A percentile compares a stretch with the other conserved stretches of the same genome.
phyloP scores from a whole-genome alignment of 2,329 filamentous ascomycete genomes.

The Paecilomyces fulvus region DNA sequence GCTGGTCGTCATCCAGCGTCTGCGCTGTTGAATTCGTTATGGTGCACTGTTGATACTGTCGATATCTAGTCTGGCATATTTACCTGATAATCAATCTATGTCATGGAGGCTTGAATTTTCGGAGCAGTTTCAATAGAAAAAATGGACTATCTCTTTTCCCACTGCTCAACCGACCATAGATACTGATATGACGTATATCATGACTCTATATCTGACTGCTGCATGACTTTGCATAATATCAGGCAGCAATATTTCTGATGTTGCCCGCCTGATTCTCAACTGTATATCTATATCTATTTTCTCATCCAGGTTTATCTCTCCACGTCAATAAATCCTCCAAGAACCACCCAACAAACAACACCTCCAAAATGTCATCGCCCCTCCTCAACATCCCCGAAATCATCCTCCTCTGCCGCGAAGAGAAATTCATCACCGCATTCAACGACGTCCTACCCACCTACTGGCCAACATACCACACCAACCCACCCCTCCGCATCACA shows the following conservation, averaged over 20 bases:
- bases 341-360: neutral
- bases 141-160: neutral
- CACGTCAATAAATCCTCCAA: neutral
- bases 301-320: neutral
- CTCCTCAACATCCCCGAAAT: constrained; percentile 28
- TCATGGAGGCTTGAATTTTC: neutral
- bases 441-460: constrained; percentile 22
- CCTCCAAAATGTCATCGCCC: neutral
- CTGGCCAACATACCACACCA: constrained; percentile 23
- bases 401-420: constrained; percentile 36
- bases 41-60: neutral
- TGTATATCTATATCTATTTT: neutral
- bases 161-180: neutral
- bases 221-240: neutral
- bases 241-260: neutral
- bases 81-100: neutral
- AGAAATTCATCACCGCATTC: constrained; percentile 34
- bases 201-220: no score
- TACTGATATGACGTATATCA: neutral
- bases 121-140: neutral
- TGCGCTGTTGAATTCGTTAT: neutral
- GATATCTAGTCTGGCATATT: neutral
- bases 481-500: constrained; percentile 26
- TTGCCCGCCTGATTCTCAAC: neutral
- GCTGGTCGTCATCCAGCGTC: neutral